Evolutionary conservation across 768 basidiomycete genomes (phyloP).

Genomic region (Galerina sulciceps): DNA sequence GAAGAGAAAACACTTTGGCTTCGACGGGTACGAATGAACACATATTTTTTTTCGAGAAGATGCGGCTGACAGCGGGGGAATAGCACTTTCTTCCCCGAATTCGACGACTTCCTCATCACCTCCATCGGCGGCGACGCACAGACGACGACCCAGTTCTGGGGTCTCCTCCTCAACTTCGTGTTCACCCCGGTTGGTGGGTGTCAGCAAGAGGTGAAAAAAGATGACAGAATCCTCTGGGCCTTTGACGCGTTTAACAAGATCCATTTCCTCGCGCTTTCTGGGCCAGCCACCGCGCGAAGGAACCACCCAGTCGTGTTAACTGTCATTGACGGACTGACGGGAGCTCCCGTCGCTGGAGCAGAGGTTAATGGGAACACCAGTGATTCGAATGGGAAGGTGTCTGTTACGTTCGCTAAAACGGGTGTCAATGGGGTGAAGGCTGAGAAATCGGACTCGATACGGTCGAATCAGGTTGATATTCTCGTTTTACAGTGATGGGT

Average conservation of each 20-base stretch:
- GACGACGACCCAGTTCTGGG: slow-evolving; percentile 39
- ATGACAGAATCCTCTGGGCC: slow-evolving; percentile 40
- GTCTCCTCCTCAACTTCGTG: slow-evolving; percentile 36
- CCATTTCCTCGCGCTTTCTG: slow-evolving; percentile 38
- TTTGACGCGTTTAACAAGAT: slow-evolving; percentile 39
- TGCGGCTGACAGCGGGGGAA: background rate
- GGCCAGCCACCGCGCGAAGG: slow-evolving; percentile 26
- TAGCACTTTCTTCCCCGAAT: slow-evolving; percentile 37
- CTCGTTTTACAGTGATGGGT: slow-evolving; percentile 10
- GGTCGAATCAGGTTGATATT: slow-evolving; percentile 30
- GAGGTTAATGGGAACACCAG: slow-evolving; percentile 19
- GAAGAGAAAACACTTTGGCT: slow-evolving; percentile 32
- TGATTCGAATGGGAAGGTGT: slow-evolving; percentile 26
- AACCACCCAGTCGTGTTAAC: slow-evolving; percentile 33
- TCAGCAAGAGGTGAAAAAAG: slow-evolving; percentile 35
- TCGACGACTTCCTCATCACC: slow-evolving; percentile 49
- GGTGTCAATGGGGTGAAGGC: slow-evolving; percentile 34
- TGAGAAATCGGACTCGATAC: slow-evolving; percentile 30
- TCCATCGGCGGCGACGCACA: slow-evolving; percentile 35
- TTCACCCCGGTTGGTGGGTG: slow-evolving; percentile 43
- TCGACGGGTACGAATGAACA: slow-evolving; percentile 37
- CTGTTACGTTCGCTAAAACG: slow-evolving; percentile 21
- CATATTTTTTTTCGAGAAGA: too few relatives aligned
- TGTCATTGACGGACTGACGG: slow-evolving; percentile 41
- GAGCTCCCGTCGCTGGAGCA: slow-evolving; percentile 36